A percentile compares a stretch with the other conserved stretches of the same genome.
phyloP scores from a whole-genome alignment of 1,284 basidiomycete genomes.

The Puccinia horiana region DNA sequence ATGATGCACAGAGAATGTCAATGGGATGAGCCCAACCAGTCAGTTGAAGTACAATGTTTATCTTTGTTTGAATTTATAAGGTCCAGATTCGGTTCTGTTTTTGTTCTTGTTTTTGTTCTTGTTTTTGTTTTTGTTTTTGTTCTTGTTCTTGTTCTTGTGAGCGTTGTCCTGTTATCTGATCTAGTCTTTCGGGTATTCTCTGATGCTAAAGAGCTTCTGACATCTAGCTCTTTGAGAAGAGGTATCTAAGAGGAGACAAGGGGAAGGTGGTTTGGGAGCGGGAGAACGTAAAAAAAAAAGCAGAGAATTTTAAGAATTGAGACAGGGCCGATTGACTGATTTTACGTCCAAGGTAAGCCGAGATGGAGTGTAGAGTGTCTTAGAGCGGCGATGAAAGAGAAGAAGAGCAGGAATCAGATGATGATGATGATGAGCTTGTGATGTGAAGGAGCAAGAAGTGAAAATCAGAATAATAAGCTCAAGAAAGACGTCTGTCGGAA shows the following conservation, averaged over 20 bases:
- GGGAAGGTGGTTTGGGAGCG: too few relatives aligned
- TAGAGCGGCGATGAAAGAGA: slow-evolving; percentile 10
- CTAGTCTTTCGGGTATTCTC: not conserved
- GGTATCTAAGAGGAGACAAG: not conserved
- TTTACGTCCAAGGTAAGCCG: slow-evolving; percentile 6
- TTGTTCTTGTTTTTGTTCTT: not conserved
- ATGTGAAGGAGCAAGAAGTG: not conserved
- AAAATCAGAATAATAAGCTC: not conserved
- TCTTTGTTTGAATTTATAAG: not conserved
- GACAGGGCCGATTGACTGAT: not conserved
- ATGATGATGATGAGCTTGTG: not conserved
- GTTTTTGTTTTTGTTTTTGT: not conserved
- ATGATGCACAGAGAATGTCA: not conserved
- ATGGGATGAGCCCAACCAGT: not conserved
- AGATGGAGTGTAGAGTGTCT: slow-evolving; percentile 5
- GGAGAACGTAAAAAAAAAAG: not conserved
- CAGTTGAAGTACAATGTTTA: slow-evolving; percentile 5
- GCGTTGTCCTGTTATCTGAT: not conserved
- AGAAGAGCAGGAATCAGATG: not conserved
- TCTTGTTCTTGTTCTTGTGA: not conserved
- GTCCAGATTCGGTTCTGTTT: not conserved
- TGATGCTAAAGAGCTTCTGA: not conserved
- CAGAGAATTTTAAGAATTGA: not conserved
- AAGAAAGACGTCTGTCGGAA: not conserved
- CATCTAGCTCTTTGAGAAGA: not conserved